A percentile compares a stretch with the other conserved stretches of the same genome.
phyloP scores from a whole-genome alignment of 2,329 filamentous ascomycete genomes.

The Lasiodiplodia sp. region DNA sequence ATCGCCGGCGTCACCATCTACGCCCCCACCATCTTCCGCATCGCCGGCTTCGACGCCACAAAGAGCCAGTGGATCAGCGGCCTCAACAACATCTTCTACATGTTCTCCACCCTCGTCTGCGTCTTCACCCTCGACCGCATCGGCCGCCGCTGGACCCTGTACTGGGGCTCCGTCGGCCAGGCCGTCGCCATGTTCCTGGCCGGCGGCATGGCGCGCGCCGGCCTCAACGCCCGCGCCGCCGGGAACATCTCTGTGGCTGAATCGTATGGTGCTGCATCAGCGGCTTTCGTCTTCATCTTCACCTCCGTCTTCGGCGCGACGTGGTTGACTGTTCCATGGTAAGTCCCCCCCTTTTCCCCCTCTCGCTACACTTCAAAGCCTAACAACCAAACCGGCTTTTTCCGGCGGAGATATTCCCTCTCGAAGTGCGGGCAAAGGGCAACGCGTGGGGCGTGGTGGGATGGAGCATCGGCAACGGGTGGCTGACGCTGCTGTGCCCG shows the following conservation, averaged over 20 bases:
- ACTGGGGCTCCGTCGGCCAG: slow-evolving; percentile 71
- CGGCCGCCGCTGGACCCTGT: slow-evolving; percentile 72
- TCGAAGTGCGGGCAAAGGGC: slow-evolving; percentile 74
- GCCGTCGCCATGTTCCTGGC: slow-evolving; percentile 73
- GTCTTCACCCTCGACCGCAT: slow-evolving; percentile 75
- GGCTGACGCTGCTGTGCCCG: slow-evolving; percentile 56
- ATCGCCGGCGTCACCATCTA: slow-evolving; percentile 74
- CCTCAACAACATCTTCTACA: slow-evolving; percentile 62
- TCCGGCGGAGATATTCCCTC: slow-evolving; percentile 75
- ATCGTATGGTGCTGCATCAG: slow-evolving; percentile 69
- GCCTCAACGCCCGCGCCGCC: slow-evolving; percentile 56
- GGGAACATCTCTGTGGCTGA: slow-evolving; percentile 56
- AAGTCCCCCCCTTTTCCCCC: slow-evolving; percentile 38
- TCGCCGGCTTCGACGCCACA: slow-evolving; percentile 67
- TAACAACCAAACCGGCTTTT: slow-evolving; percentile 55
- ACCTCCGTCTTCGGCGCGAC: slow-evolving; percentile 70
- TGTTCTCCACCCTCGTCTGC: slow-evolving; percentile 71
- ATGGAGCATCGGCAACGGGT: slow-evolving; percentile 78
- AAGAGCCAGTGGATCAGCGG: slow-evolving; percentile 53
- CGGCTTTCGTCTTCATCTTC: slow-evolving; percentile 75
- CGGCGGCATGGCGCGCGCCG: slow-evolving; percentile 66
- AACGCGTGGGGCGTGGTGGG: slow-evolving; percentile 80
- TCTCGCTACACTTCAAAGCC: slow-evolving; percentile 35
- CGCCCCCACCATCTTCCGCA: slow-evolving; percentile 66
- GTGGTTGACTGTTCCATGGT: slow-evolving; percentile 63